These are phyloP conservation scores for Curvularia hawaiiensis DNA, from an alignment of 2,329 filamentous ascomycete species.

Conservation along the genomic window DNA sequence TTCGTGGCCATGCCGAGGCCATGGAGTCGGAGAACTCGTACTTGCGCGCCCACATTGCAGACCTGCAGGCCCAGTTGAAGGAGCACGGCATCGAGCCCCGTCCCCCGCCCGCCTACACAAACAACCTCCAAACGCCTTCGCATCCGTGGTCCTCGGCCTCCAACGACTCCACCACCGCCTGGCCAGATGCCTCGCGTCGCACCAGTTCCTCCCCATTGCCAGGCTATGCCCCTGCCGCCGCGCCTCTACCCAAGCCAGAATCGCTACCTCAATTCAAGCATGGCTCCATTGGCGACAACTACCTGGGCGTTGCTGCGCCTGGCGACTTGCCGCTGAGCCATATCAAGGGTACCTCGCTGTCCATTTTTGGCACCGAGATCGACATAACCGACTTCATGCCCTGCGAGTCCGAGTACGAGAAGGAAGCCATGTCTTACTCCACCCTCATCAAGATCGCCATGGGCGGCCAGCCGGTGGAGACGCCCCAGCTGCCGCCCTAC, in stretches of 20 bases:
- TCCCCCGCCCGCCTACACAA: slow-evolving; percentile 48
- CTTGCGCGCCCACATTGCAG: slow-evolving; percentile 68
- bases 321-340: slow-evolving; percentile 71
- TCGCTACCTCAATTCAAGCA: slow-evolving; percentile 54
- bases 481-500: slow-evolving; percentile 65
- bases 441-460: slow-evolving; percentile 71
- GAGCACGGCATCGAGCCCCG: slow-evolving; percentile 66
- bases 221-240: slow-evolving; percentile 31
- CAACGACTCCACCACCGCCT: slow-evolving; percentile 27
- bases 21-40: slow-evolving; percentile 74
- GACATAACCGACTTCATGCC: slow-evolving; percentile 76
- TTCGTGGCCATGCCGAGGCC: slow-evolving; percentile 77
- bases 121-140: slow-evolving; percentile 21
- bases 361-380: slow-evolving; percentile 78
- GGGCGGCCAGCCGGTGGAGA: slow-evolving; percentile 58
- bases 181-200: slow-evolving; percentile 29
- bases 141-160: slow-evolving; percentile 25
- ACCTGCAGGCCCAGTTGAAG: slow-evolving; percentile 70
- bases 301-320: slow-evolving; percentile 67
- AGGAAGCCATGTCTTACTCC: slow-evolving; percentile 68
- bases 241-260: slow-evolving; percentile 18
- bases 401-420: slow-evolving; percentile 64
- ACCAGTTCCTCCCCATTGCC: slow-evolving; percentile 34
- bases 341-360: slow-evolving; percentile 76
- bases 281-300: slow-evolving; percentile 63